phyloP scores from a whole-genome alignment of 495 filamentous ascomycete species.

The Glonium stellatum region DNA sequence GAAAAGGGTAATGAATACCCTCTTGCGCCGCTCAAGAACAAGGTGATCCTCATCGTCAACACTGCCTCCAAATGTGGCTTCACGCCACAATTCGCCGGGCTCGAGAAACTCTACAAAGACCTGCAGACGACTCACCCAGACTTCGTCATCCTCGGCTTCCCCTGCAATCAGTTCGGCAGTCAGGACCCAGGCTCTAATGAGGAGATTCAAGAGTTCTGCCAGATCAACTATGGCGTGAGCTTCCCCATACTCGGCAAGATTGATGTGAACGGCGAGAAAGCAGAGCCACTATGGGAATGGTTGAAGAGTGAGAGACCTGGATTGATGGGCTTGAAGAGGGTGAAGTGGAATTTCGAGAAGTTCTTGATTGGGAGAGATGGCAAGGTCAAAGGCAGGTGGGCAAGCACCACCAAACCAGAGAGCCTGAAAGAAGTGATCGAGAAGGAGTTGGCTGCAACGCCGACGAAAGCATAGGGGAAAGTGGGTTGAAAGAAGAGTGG shows the following conservation, averaged over 20 bases:
- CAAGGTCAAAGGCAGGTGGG: slow-evolving; percentile 73
- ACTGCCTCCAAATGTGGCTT: slow-evolving; percentile 99
- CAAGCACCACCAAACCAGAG: slow-evolving; percentile 80
- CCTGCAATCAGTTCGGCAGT: slow-evolving; percentile 92
- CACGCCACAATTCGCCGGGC: slow-evolving; percentile 88
- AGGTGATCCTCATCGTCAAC: slow-evolving; percentile 94
- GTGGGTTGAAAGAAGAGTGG: background rate
- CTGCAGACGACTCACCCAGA: slow-evolving; percentile 60
- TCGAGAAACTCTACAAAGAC: slow-evolving; percentile 83
- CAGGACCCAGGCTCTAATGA: slow-evolving; percentile 88
- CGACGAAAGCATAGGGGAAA: background rate
- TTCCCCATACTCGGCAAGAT: slow-evolving; percentile 90
- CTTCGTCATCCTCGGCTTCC: slow-evolving; percentile 88
- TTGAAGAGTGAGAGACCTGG: slow-evolving; percentile 82
- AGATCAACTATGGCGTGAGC: slow-evolving; percentile 87
- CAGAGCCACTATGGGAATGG: slow-evolving; percentile 77
- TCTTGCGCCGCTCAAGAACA: slow-evolving; percentile 66
- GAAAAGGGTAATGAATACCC: slow-evolving; percentile 68
- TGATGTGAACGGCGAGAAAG: slow-evolving; percentile 82
- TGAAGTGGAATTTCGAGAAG: slow-evolving; percentile 99
- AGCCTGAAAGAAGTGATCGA: slow-evolving; percentile 64
- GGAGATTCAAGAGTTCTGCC: slow-evolving; percentile 87
- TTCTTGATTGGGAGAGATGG: slow-evolving; percentile 85
- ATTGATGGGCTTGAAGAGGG: slow-evolving; percentile 71
- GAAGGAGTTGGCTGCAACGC: slow-evolving; percentile 51